Base-by-base conservation (phyloP, 805 yeast species). In the Candida palmyrensis region DNA sequence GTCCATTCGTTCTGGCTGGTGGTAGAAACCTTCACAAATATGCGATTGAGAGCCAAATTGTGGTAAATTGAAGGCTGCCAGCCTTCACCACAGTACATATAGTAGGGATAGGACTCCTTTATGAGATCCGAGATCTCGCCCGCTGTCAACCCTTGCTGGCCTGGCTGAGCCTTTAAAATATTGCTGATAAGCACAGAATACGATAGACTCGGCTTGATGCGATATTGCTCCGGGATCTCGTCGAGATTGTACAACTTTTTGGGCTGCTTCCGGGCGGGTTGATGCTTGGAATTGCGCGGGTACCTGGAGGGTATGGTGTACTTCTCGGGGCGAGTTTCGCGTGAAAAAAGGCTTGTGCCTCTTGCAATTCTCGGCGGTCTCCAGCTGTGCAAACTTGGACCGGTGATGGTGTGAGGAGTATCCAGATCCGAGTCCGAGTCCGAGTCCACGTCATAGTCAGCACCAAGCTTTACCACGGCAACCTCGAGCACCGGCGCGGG, bases 41-140 rank as follows among this genome's bases (percentile, higher is more conserved):
- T 79, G 59, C 86, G 87, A 59, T 88, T 88, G 44, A 87, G 68
- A 15, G 90, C 82, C 25, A 92, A 66, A 48, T 88, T 89, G 59
- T 92, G 98, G 32, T 94, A 74, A 13, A 92, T 95, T 0, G 94
- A 78, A 50, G 85, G 82, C 61, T 92, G 98, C 98, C 98, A 92
- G 3, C 97, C 97, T 55, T 88, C 95, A 0, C 95, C 90, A 48
- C 97, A 89, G 58, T 86, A 90, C 47, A 80, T 75, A 60, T 86
- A 92, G 62, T 85, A 92, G 2, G 97, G 97, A 57, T 82, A 90
- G 9, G 84, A 57, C 27, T 85, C 94, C 55, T 84, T 83, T 30
- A 92, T 88, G 1, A 87, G 85, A 34, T 82, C 82, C 57, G 87
- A 82, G 29, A 92, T 86, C 42, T 89, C 97, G 33, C 43, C 45